Conservation (phyloP, 1,139 yeast genomes). For the Hansenula lynferdii region DNA sequence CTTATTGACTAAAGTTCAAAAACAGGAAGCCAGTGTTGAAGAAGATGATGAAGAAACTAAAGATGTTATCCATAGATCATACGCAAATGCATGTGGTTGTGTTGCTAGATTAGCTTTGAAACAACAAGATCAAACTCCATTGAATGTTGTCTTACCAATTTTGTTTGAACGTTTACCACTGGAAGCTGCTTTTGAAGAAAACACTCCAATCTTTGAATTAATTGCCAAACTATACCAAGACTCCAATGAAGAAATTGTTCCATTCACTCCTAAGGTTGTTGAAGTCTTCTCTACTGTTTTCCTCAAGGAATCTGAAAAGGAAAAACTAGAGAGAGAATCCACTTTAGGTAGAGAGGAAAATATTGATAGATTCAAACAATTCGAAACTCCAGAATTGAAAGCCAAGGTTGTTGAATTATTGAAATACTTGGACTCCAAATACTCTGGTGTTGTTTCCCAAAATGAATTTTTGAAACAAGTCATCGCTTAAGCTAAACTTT, state of each 20-base stretch:
- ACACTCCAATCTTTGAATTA: conserved; percentile 82
- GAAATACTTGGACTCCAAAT: conserved; percentile 65
- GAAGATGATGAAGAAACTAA: conserved; percentile 74
- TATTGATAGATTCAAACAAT: conserved; percentile 73
- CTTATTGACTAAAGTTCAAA: conserved; percentile 73
- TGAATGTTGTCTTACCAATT: conserved; percentile 74
- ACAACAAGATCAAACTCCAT: conserved; percentile 69
- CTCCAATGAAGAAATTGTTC: conserved; percentile 51
- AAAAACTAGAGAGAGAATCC: conserved; percentile 62
- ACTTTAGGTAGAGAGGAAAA: conserved; percentile 83
- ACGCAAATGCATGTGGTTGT: conserved; percentile 97
- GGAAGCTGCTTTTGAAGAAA: conserved; percentile 87
- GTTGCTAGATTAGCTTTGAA: conserved; percentile 87
- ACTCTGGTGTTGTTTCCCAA: conserved; percentile 55
- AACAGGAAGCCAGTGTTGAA: conserved; percentile 50
- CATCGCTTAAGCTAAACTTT: conserved; percentile 23
- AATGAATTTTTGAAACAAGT: conserved; percentile 51
- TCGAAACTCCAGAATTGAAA: conserved; percentile 63
- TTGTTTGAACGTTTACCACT: conserved; percentile 80
- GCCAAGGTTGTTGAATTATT: conserved; percentile 63
- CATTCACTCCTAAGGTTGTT: conserved; percentile 59
- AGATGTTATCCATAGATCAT: conserved; percentile 78
- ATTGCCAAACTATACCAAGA: conserved; percentile 66
- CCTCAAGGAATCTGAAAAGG: conserved; percentile 65
- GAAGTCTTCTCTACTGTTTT: conserved; percentile 69